Conservation (phyloP, 192 early-diverging fungal species). For the Jimgerdemannia lactiflua region DNA sequence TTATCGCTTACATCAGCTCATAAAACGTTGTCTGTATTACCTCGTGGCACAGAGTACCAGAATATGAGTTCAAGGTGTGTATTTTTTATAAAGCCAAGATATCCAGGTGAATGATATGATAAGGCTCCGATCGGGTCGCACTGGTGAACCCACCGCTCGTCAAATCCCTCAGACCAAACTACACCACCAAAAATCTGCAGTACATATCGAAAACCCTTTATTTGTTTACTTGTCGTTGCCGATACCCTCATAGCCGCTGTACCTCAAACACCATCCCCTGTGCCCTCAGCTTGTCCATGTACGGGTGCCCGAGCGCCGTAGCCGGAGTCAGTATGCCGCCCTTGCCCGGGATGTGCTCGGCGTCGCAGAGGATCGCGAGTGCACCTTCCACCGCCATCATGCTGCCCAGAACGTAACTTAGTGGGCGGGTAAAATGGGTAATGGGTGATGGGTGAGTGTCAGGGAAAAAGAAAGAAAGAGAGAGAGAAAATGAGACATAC, state of each 20-base stretch:
- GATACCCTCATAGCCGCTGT: not conserved
- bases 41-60: no score
- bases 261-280: conserved; percentile 41
- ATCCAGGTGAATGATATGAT: no score
- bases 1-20: no score
- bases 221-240: not conserved
- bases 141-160: no score
- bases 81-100: no score
- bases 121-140: no score
- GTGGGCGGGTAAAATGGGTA: conserved; percentile 46
- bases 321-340: conserved; percentile 83
- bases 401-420: conserved; percentile 70
- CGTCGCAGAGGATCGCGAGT: conserved; percentile 63
- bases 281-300: conserved; percentile 63
- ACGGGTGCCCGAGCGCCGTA: conserved; percentile 70
- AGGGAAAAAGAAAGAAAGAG: no score
- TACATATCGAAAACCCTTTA: no score
- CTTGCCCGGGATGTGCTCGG: conserved; percentile 45
- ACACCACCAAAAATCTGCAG: no score
- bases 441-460: not conserved
- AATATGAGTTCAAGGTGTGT: no score
- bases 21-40: no score
- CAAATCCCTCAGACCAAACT: no score
- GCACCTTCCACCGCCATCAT: conserved; percentile 79
- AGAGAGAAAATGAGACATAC: not conserved